Base-by-base conservation (phyloP, 805 yeast species). In the Metschnikowia matae region DNA sequence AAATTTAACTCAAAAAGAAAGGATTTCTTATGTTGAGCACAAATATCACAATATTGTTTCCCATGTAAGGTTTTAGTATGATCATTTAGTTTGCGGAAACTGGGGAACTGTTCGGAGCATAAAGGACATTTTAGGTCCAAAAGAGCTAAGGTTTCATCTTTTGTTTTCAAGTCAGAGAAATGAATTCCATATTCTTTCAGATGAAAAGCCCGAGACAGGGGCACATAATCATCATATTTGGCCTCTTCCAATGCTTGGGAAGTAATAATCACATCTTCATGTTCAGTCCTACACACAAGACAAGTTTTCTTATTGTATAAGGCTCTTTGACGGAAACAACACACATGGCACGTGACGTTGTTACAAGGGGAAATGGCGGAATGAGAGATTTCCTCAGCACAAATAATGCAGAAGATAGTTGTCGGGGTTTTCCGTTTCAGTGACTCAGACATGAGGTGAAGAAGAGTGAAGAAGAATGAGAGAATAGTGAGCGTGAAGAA, bases 241-340 rank as follows among this genome's bases (percentile, higher is more conserved):
- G 56, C 54, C 4, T 65, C 67, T 38, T 63, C 67, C 42, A 62
- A 62, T 0, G 69, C 44, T 26, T 73, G 66, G n/a, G 78, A 81
- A 0, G 89, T 77, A 55, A 87, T 79, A 1, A 87, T 72, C 34
- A 88, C 69, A 8, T 65, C 64, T 2, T 76, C 80, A 51, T 80
- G 80, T 46, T 84, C 89, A 1, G 89, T 67, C 61, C 99, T 81
- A 67, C 99, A 94, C 40, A 89, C 84, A 44, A 91, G 74, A 73
- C 99, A 94, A 17, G 79, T 72, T 32, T 75, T 77, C 67, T 87
- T 89, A 21, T 79, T 76, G 67, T 86, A 90, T 14, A 92, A 69
- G 0, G 90, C 91, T 40, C 97, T 74, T 61, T 89, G 90, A 55
- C 97, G 77, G 56, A 92, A 79, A 0, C 89, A 74, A 71, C 99